Conservation (phyloP, 192 early-diverging fungal genomes). For the Umbelopsis ramanniana region DNA sequence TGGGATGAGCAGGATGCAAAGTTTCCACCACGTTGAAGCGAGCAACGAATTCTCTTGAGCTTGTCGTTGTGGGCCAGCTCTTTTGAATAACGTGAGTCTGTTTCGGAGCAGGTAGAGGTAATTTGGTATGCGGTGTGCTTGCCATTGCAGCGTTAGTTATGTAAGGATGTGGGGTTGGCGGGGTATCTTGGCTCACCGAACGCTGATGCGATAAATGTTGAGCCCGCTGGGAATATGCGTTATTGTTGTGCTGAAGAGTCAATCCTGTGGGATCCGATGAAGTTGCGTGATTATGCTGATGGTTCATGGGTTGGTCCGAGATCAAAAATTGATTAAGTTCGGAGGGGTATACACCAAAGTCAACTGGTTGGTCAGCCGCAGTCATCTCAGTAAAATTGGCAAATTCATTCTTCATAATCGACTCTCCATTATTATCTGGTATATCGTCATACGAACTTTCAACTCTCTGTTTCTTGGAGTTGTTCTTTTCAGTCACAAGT, state of each 20-base stretch:
- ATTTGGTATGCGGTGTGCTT: conserved; percentile 16
- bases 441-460: conserved; percentile 11
- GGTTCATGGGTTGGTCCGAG: conserved; percentile 9
- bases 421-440: conserved; percentile 13
- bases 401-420: conserved; percentile 7
- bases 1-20: conserved; percentile 4
- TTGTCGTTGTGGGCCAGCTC: conserved; percentile 12
- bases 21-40: conserved; percentile 11
- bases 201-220: conserved; percentile 17
- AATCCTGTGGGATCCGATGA: neutral
- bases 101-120: conserved; percentile 12
- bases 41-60: conserved; percentile 1
- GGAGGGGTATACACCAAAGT: conserved; percentile 19
- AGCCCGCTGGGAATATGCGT: conserved; percentile 16
- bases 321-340: conserved; percentile 14
- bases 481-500: neutral
- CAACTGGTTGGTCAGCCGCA: conserved; percentile 1
- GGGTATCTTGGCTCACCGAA: conserved; percentile 20
- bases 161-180: conserved; percentile 6
- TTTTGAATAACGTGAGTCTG: conserved; percentile 10
- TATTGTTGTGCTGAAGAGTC: conserved; percentile 8
- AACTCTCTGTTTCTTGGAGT: neutral
- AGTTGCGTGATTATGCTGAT: neutral
- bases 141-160: conserved; percentile 12
- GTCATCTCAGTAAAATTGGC: conserved; percentile 1